Evolutionary conservation across 2,329 filamentous ascomycete species (phyloP), one percentile per base, ranked within the genome.

Genomic region (Pleoardoris graminearum): DNA sequence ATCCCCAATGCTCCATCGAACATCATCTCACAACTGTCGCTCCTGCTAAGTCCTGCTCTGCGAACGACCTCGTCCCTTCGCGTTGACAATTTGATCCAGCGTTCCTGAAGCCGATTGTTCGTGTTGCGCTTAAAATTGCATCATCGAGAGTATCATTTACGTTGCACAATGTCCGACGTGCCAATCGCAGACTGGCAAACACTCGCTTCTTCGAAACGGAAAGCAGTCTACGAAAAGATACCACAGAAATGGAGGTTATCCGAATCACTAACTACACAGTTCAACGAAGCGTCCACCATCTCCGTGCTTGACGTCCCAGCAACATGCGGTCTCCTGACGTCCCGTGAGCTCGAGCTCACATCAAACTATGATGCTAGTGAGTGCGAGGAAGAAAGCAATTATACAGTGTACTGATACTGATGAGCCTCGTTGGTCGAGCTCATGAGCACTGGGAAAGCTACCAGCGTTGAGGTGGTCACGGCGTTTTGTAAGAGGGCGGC

Each of bases 401-500:
- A 4, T 3, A 22, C 4, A 12, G 27, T 22, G 7, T 22, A 22
- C 12, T 44, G 11, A 44, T 17, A 7, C 22, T 32, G 3, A 14
- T 10, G 21, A 44, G 41, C 68, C 0, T 62, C 54, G 0, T 48
- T 75, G 11, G 53, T 74, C 1, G 47, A 59, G 2, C 41, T 63
- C 46, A 68, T 75, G 60, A 35, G 35, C 2, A 53, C 41, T 1
- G 56, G 66, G 1, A 43, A 66, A 3, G 44, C 67, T 0, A 72
- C 33, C 21, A 70, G 66, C 30, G 55, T 66, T 10, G 76, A 81
- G 14, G 81, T 85, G 1, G 72, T 76, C 1, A 72, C 67, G 12
- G 83, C 82, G 0, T 87, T 81, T 59, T 79, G 77, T 56, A 81
- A 81, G 59, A 71, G 79, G 6, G 78, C 79, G 1, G 76, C 78